Percentiles rank a stretch among this genome's conserved stretches.
These are phyloP conservation scores for Fusarium concolor DNA, from an alignment of 2,329 filamentous ascomycete species.

Conservation along the genomic window DNA sequence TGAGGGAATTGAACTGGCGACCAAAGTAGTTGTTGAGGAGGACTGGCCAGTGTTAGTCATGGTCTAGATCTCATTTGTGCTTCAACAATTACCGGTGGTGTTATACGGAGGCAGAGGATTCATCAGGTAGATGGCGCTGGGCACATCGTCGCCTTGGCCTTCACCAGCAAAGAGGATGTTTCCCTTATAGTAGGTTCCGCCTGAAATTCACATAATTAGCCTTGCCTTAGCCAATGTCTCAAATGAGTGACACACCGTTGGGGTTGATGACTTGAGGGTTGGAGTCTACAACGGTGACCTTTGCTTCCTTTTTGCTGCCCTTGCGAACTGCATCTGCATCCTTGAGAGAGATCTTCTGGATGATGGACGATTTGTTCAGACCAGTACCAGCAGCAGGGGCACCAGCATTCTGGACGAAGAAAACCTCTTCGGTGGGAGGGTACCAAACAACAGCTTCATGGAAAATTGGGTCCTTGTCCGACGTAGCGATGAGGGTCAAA, in stretches of 20 bases:
- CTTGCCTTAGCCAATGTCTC: not conserved
- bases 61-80: too few species aligned
- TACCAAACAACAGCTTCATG: constrained; percentile 68
- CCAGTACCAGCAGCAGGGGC: constrained; percentile 60
- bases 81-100: constrained; percentile 56
- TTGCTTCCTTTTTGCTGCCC: constrained; percentile 50
- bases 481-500: constrained; percentile 61
- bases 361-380: constrained; percentile 61
- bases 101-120: constrained; percentile 59
- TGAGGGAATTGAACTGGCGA: constrained; percentile 69
- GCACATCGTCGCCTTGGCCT: constrained; percentile 57
- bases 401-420: constrained; percentile 66
- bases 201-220: constrained; percentile 43
- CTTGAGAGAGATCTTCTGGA: constrained; percentile 61
- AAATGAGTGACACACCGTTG: constrained; percentile 51
- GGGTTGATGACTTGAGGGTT: constrained; percentile 62
- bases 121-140: constrained; percentile 41
- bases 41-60: constrained; percentile 50
- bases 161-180: constrained; percentile 62
- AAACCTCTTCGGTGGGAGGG: constrained; percentile 61
- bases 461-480: constrained; percentile 59
- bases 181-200: constrained; percentile 62
- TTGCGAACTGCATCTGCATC: constrained; percentile 53
- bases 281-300: constrained; percentile 56
- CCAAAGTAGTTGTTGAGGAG: constrained; percentile 70